Conservation (phyloP, 75 land plant species). For the Ceratopteris richardii region DNA sequence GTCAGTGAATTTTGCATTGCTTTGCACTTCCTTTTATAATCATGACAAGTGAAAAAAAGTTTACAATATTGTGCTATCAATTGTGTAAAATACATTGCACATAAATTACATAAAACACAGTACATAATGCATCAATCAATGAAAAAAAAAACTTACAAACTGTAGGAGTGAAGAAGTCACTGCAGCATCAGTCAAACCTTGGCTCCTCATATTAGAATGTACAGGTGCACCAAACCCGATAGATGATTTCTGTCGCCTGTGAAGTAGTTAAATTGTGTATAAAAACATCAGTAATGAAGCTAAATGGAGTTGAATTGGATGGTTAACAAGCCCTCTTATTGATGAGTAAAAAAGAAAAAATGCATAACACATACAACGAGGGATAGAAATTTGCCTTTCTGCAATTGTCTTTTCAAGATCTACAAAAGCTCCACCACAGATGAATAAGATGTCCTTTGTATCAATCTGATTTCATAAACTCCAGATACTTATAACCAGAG, state of each 20-base stretch:
- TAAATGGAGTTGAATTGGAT: no score
- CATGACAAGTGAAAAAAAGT: no score
- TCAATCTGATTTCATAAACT: constrained; percentile 46
- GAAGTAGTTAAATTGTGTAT: neutral
- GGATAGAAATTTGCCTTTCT: constrained; percentile 44
- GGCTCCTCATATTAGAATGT: constrained; percentile 69
- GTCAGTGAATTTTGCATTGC: no score
- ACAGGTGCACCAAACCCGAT: constrained; percentile 92
- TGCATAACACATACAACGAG: neutral
- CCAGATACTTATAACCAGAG: neutral
- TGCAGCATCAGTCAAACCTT: constrained; percentile 40
- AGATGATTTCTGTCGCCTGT: constrained; percentile 75
- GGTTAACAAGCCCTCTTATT: no score
- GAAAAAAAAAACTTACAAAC: constrained; percentile 28
- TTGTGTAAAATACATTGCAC: no score
- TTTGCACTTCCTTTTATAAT: no score
- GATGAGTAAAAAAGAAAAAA: neutral
- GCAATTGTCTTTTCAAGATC: constrained; percentile 83
- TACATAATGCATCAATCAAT: neutral
- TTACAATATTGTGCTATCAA: no score
- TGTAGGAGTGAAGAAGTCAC: constrained; percentile 68
- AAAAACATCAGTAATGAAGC: no score
- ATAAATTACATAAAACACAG: no score
- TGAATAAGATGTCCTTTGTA: constrained; percentile 80
- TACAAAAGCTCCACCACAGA: constrained; percentile 88